Percentiles rank a stretch among this genome's conserved stretches.
Conservation (phyloP, 164 flowering plant species). For the Umbilicus rupestris region DNA sequence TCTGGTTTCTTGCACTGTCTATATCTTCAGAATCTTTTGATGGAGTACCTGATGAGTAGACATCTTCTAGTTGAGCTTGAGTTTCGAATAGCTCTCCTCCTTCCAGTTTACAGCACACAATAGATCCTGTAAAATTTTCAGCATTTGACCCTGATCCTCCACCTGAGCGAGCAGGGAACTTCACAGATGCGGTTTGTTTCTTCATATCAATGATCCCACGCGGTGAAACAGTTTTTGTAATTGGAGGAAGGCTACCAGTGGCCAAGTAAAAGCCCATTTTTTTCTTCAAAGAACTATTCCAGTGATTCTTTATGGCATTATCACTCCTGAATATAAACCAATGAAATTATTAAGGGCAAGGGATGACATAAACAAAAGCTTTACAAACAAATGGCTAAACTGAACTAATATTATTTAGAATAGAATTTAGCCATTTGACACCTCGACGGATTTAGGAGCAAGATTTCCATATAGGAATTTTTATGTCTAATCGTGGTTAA, state of each 20-base stretch:
- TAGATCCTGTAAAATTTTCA: neutral
- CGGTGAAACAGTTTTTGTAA: neutral
- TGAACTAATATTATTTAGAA: neutral
- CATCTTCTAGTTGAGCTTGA: neutral
- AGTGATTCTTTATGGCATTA: slow-evolving; percentile 53
- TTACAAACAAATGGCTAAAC: neutral
- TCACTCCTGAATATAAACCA: slow-evolving; percentile 30
- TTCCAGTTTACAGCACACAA: neutral
- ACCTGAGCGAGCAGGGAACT: slow-evolving; percentile 1
- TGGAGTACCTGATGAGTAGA: neutral
- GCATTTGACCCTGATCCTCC: neutral
- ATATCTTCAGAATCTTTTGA: slow-evolving; percentile 2
- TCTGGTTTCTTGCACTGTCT: neutral
- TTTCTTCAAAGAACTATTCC: slow-evolving; percentile 46
- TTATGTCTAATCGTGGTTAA: neutral
- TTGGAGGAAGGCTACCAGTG: slow-evolving; percentile 7
- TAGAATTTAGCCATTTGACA: neutral
- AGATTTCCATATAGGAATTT: neutral
- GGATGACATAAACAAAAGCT: neutral
- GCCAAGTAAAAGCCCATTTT: slow-evolving; percentile 16
- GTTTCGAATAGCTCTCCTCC: neutral
- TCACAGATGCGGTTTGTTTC: neutral
- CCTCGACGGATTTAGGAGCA: neutral
- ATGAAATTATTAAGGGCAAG: neutral
- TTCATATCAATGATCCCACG: neutral